Evolutionary conservation across 2,329 filamentous ascomycete genomes (phyloP).

Genomic region (Sordariomycetes sp.): DNA sequence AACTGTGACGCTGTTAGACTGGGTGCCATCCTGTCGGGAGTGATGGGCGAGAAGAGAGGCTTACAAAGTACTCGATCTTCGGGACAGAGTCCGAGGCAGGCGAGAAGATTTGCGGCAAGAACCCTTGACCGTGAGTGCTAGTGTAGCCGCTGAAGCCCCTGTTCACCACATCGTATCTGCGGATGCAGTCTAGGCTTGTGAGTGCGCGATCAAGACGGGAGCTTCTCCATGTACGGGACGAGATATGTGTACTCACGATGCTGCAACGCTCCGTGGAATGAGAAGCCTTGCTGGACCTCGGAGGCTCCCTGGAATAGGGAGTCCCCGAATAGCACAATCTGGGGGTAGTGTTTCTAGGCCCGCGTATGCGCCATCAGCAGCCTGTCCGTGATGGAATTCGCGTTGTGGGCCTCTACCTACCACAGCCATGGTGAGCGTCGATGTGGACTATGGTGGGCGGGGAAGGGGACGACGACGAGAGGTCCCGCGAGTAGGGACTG

Average conservation of each 20-base stretch:
- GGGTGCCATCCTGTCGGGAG: background rate
- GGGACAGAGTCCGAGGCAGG: constrained; percentile 44
- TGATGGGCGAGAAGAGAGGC: constrained; percentile 9
- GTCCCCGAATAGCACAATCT: constrained; percentile 80
- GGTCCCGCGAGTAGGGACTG: background rate
- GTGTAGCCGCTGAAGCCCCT: constrained; percentile 83
- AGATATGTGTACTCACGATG: constrained; percentile 37
- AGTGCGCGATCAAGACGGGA: background rate
- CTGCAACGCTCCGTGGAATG: constrained; percentile 62
- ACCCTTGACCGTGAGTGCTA: constrained; percentile 59
- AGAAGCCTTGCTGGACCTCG: constrained; percentile 56
- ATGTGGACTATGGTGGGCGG: background rate
- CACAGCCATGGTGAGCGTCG: background rate
- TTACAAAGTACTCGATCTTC: constrained; percentile 57
- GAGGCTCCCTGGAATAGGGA: constrained; percentile 68
- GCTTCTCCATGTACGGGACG: background rate
- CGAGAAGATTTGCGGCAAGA: constrained; percentile 62
- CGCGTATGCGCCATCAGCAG: background rate
- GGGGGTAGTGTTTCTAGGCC: constrained; percentile 46
- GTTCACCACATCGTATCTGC: constrained; percentile 78
- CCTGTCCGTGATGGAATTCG: background rate
- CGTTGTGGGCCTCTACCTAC: background rate
- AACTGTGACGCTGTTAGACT: constrained; percentile 35
- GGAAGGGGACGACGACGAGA: background rate
- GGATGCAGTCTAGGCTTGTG: constrained; percentile 49